Base-by-base conservation (phyloP, 2,329 filamentous ascomycete genomes). In the Verticillium zaregamsianum region DNA sequence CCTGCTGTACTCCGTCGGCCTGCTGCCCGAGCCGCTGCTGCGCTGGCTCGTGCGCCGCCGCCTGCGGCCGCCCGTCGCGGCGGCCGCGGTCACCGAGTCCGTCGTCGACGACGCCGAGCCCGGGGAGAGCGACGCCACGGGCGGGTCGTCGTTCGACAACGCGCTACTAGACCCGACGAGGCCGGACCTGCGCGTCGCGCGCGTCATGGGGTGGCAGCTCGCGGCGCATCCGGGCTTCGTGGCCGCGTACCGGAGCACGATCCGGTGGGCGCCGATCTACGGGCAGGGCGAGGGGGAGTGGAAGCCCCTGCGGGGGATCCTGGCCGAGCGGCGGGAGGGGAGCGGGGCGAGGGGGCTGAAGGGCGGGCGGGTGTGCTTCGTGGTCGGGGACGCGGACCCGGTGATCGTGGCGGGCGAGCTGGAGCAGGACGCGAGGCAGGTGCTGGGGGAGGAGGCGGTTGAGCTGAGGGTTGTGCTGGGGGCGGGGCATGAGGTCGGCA, bases 181-280 rank as follows among this genome's bases (percentile, higher is more conserved):
- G 59, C 80, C 82, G 0, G 68, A 76, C 17, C 78, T 88, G 59
- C 86, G 83, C 8, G 82, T 91, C 3, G 83, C 86, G 0, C 79
- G 81, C 3, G 84, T 90, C 0, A 86, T 92, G 57, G 74, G 78
- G 55, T 93, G 90, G 89, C 91, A 94, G 73, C 76, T 92, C 23
- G 76, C 80, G 39, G 70, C 83, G 32, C 90, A 94, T 70, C 69
- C 72, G 1, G 91, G 90, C 0, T 93, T 92, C 68, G 78, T 92
- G 5, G 78, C 80, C 2, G 84, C 90, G 0, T 93, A 93, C 68
- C 82, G 92, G 68, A 90, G 86, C 62, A 87, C 84, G 33, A 88
- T 94, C 66, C 82, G 87, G 23, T 76, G 90, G 68, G 88, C 87
- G 2, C 91, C 91, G 0, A 86, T 93, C 25, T 85, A 88, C 64